phyloP scores from a whole-genome alignment of 2,329 filamentous ascomycete genomes.

The Botrytis squamosa region DNA sequence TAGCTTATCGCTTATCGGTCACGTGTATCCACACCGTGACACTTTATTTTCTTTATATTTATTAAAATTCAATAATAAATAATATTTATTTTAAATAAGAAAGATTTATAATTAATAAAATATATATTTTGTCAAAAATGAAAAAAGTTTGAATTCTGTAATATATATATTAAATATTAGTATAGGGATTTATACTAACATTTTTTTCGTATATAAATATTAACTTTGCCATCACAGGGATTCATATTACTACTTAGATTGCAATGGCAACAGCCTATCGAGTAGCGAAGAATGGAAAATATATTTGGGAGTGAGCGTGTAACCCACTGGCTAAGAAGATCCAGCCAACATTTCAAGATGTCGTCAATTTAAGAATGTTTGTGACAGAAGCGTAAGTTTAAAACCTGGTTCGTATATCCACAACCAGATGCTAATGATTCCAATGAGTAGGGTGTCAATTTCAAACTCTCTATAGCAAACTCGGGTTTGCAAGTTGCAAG shows the following conservation, averaged over 20 bases:
- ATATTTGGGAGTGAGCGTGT: slow-evolving; percentile 33
- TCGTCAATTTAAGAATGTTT: slow-evolving; percentile 29
- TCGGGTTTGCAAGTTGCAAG: slow-evolving; percentile 7
- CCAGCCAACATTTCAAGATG: slow-evolving; percentile 27
- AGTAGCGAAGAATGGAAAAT: slow-evolving; percentile 27
- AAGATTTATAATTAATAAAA: no score
- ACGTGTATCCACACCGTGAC: no score
- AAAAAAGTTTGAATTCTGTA: no score
- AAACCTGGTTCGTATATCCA: background rate
- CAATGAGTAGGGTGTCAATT: background rate
- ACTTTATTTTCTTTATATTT: no score
- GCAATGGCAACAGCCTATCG: slow-evolving; percentile 27
- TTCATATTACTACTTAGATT: slow-evolving; percentile 27
- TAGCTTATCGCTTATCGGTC: no score
- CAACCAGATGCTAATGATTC: background rate
- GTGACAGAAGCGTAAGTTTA: slow-evolving; percentile 25
- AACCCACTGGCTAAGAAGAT: slow-evolving; percentile 26
- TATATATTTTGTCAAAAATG: no score
- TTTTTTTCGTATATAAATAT: no score
- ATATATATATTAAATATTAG: no score
- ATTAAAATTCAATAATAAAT: no score
- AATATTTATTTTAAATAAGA: no score
- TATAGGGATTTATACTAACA: no score
- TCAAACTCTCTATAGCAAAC: background rate
- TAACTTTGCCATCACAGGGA: no score